These are phyloP conservation scores for Xylariomycetidae sp. DNA, from an alignment of 2,329 filamentous ascomycete species.

Conservation along the genomic window DNA sequence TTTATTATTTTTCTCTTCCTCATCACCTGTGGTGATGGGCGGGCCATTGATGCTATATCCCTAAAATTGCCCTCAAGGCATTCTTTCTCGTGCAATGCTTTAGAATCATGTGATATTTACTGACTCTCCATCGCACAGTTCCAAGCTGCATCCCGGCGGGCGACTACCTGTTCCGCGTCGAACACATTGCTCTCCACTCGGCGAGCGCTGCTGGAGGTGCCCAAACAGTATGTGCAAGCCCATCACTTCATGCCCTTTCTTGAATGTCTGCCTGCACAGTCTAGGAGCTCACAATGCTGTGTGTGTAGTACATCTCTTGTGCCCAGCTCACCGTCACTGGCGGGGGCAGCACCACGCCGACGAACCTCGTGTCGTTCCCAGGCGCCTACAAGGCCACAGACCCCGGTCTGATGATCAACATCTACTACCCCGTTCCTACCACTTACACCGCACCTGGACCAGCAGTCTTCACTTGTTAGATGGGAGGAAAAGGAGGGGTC, in stretches of 20 bases:
- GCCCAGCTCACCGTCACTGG: conserved; percentile 36
- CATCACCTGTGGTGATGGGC: too few relatives aligned
- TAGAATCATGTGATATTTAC: too few relatives aligned
- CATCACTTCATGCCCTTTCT: too few relatives aligned
- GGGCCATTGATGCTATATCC: too few relatives aligned
- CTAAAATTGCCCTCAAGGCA: too few relatives aligned
- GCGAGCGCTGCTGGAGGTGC: conserved; percentile 36
- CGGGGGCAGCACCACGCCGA: conserved; percentile 35
- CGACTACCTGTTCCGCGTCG: conserved; percentile 44
- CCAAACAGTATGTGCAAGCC: too few relatives aligned
- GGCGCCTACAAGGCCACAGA: conserved; percentile 36
- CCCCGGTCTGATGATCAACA: conserved; percentile 38
- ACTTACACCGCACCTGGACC: conserved; percentile 30
- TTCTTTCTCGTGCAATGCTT: too few relatives aligned
- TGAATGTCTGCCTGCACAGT: too few relatives aligned
- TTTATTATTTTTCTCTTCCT: too few relatives aligned
- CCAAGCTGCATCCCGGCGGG: conserved; percentile 41
- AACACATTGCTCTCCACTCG: conserved; percentile 44
- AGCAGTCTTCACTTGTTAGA: conserved; percentile 24
- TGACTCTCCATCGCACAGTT: too few relatives aligned
- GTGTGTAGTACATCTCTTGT: conserved; percentile 39
- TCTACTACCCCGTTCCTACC: conserved; percentile 37
- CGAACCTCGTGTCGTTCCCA: conserved; percentile 34
- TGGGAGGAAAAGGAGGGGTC: background rate
- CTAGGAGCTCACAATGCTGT: too few relatives aligned